phyloP scores from a whole-genome alignment of 2,329 filamentous ascomycete species.

The Sporothrix curviconia region DNA sequence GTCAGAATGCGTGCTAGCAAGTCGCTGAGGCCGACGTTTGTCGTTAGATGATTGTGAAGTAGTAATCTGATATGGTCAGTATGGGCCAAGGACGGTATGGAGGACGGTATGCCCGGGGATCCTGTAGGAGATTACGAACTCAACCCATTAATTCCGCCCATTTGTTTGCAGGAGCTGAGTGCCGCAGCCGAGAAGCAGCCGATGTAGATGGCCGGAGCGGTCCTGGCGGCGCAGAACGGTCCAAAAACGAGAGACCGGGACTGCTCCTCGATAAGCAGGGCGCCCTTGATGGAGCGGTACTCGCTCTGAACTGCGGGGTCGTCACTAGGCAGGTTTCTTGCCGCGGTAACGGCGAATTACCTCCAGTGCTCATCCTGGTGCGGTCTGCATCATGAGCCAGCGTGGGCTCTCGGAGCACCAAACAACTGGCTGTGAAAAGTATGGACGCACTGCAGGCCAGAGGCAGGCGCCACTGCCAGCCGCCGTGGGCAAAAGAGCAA shows the following conservation, averaged over 20 bases:
- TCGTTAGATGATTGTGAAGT: conserved; percentile 5
- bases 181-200: background rate
- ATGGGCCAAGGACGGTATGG: too few species aligned
- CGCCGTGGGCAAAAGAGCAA: background rate
- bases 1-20: conserved; percentile 5
- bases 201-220: background rate
- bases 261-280: background rate
- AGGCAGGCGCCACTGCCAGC: background rate
- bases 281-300: conserved; percentile 1
- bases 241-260: background rate
- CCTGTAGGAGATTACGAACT: too few species aligned
- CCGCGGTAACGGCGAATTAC: background rate
- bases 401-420: background rate
- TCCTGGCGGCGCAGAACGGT: background rate
- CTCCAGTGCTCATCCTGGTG: background rate
- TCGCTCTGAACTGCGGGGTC: background rate
- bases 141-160: background rate
- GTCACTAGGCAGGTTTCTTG: background rate
- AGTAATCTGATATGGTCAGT: background rate
- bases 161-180: background rate
- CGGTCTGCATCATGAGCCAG: conserved; percentile 4
- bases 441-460: background rate
- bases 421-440: too few species aligned
- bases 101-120: too few species aligned
- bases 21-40: conserved; percentile 1